A percentile compares a stretch with the other conserved stretches of the same genome.
phyloP scores from a whole-genome alignment of 2,329 filamentous ascomycete species.

The Fonsecaea nubica region DNA sequence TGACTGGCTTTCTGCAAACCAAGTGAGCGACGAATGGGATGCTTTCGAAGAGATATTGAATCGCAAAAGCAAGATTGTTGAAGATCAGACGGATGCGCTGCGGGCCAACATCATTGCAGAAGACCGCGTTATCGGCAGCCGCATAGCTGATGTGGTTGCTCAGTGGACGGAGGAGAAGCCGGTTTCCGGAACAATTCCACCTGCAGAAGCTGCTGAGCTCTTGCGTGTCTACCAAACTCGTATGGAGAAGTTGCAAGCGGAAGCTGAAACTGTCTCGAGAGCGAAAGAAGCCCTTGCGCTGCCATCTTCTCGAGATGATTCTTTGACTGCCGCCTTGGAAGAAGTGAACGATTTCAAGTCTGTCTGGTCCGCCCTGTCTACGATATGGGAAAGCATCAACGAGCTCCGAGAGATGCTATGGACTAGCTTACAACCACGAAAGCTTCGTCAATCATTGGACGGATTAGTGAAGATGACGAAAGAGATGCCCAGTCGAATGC shows the following conservation, averaged over 20 bases:
- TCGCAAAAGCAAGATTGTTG: slow-evolving; percentile 92
- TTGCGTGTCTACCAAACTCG: slow-evolving; percentile 82
- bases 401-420: slow-evolving; percentile 91
- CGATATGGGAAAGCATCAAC: slow-evolving; percentile 95
- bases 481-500: slow-evolving; percentile 98
- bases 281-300: slow-evolving; percentile 97
- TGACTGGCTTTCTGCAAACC: slow-evolving; percentile 95
- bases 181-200: slow-evolving; percentile 90
- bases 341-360: slow-evolving; percentile 99
- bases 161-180: slow-evolving; percentile 98
- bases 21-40: slow-evolving; percentile 95
- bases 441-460: slow-evolving; percentile 87
- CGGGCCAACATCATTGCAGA: slow-evolving; percentile 94
- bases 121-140: slow-evolving; percentile 87
- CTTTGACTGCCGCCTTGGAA: slow-evolving; percentile 84
- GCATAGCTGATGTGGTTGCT: slow-evolving; percentile 80
- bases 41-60: slow-evolving; percentile 89
- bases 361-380: slow-evolving; percentile 93
- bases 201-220: slow-evolving; percentile 83
- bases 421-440: slow-evolving; percentile 94
- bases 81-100: slow-evolving; percentile 93
- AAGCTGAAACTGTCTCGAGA: slow-evolving; percentile 91
- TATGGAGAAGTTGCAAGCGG: slow-evolving; percentile 82
- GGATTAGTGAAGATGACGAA: slow-evolving; percentile 96
- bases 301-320: slow-evolving; percentile 77